These are phyloP conservation scores for Pseudogymnoascus sp. DNA, from an alignment of 2,329 filamentous ascomycete species.

Conservation along the genomic window DNA sequence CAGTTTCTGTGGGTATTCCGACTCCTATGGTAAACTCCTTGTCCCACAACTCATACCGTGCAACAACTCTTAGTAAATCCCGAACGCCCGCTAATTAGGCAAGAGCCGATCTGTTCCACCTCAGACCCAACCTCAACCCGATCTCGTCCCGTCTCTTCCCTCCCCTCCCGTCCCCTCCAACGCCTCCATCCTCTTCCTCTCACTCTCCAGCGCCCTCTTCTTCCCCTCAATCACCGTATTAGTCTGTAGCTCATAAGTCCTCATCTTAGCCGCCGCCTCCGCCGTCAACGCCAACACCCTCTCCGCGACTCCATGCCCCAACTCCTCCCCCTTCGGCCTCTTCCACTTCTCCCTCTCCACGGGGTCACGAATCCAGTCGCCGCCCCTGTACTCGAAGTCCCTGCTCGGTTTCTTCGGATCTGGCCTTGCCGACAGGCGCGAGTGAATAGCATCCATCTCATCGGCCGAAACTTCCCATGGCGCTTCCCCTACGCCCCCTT, in stretches of 20 bases:
- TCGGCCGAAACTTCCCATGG: not conserved
- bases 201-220: not conserved
- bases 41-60: not conserved
- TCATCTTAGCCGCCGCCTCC: constrained; percentile 18
- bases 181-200: not conserved
- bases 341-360: constrained; percentile 1
- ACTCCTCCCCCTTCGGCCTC: constrained; percentile 35
- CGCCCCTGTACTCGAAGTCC: not conserved
- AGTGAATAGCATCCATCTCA: not conserved
- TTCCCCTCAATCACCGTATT: constrained; percentile 5
- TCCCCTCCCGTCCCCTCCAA: not conserved
- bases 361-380: not conserved
- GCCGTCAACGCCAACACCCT: constrained; percentile 28
- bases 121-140: not conserved
- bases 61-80: not conserved
- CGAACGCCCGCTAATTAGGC: not conserved
- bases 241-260: constrained; percentile 18
- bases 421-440: not conserved
- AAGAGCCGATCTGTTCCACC: not conserved
- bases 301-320: constrained; percentile 33
- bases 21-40: not conserved
- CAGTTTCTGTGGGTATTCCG: not conserved
- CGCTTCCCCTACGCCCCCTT: not conserved
- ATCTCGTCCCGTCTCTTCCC: not conserved
- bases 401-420: constrained; percentile 1